phyloP scores from a whole-genome alignment of 331 rosid genomes.

The Cydonia oblonga region DNA sequence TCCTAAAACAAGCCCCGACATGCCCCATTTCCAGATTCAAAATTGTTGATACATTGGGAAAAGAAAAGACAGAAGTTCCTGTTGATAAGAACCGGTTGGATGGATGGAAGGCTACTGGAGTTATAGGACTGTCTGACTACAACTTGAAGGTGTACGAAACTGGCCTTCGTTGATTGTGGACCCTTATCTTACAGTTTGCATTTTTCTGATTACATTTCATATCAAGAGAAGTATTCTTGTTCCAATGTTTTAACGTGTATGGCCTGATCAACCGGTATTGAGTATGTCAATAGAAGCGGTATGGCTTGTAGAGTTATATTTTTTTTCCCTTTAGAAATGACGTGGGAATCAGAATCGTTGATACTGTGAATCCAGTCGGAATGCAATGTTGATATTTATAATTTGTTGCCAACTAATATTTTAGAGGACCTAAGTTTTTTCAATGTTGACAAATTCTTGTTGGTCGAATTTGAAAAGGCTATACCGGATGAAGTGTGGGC shows the following conservation, averaged over 20 bases:
- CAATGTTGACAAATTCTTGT: background rate
- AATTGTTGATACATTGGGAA: slow-evolving; percentile 10
- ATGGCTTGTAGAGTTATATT: background rate
- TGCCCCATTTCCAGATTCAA: slow-evolving; percentile 33
- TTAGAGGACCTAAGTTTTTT: background rate
- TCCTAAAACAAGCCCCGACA: slow-evolving; percentile 42
- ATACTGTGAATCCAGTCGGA: background rate
- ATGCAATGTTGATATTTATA: background rate
- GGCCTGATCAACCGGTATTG: background rate
- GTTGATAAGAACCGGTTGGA: slow-evolving; percentile 37
- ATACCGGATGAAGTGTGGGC: slow-evolving; percentile 81
- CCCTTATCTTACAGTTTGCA: background rate
- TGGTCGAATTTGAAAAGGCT: slow-evolving; percentile 36
- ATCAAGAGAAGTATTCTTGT: background rate
- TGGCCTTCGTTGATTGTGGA: background rate
- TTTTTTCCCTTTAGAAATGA: background rate
- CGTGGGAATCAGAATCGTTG: background rate
- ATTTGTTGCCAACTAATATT: too few relatives aligned
- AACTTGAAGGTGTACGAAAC: slow-evolving; percentile 57
- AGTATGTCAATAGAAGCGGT: background rate
- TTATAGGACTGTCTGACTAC: slow-evolving; percentile 66
- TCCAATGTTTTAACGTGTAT: background rate
- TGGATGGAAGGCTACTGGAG: slow-evolving; percentile 66
- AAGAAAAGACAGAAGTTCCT: slow-evolving; percentile 19
- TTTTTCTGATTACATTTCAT: background rate